phyloP scores from a whole-genome alignment of 2,329 filamentous ascomycete genomes.

The Fusarium incarnatum region DNA sequence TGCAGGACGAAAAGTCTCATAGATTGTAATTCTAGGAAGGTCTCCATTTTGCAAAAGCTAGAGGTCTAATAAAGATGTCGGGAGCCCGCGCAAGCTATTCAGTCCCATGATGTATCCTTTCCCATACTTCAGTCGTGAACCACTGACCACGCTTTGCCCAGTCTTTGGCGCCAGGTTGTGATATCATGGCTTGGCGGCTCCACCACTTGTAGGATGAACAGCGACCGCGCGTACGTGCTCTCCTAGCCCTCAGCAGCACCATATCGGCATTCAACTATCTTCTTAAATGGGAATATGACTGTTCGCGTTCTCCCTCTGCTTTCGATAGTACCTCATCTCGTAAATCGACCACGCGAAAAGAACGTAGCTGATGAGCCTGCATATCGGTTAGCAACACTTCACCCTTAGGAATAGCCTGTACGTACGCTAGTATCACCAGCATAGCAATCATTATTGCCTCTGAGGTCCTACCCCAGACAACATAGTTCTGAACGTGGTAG shows the following conservation, averaged over 20 bases:
- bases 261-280: neutral
- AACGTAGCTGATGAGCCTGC: slow-evolving; percentile 38
- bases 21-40: neutral
- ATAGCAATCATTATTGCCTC: slow-evolving; percentile 42
- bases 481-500: slow-evolving; percentile 33
- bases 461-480: slow-evolving; percentile 26
- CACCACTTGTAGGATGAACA: neutral
- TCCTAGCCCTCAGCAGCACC: neutral
- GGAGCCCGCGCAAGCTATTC: neutral
- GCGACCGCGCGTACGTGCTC: neutral
- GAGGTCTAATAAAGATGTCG: neutral
- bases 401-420: neutral
- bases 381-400: neutral
- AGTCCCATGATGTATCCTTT: neutral
- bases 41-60: slow-evolving; percentile 3
- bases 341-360: slow-evolving; percentile 36
- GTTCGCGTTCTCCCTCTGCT: slow-evolving; percentile 13
- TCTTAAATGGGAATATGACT: slow-evolving; percentile 40
- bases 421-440: slow-evolving; percentile 42
- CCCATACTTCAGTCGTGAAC: neutral
- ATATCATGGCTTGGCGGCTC: neutral
- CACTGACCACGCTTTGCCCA: neutral
- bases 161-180: neutral
- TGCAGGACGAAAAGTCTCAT: neutral
- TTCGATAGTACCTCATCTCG: slow-evolving; percentile 23